A percentile compares a stretch with the other conserved stretches of the same genome.
These are phyloP conservation scores for Rhizomucor pusillus DNA, from an alignment of 371 early-diverging fungal species.

Conservation along the genomic window DNA sequence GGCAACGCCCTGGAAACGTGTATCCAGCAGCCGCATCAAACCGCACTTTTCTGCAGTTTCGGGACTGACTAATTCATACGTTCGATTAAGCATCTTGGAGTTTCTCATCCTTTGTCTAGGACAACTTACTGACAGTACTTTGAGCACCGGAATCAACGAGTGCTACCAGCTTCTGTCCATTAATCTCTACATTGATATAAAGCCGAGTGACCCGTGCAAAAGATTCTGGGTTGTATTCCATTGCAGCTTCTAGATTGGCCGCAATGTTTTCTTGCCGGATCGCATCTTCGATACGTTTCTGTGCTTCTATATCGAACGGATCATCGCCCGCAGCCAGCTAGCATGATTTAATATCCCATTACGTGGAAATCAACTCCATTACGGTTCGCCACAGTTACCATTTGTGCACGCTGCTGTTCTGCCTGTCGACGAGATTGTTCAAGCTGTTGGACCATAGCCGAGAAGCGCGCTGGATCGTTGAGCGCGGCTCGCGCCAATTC, in stretches of 20 bases:
- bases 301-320: conserved; percentile 90
- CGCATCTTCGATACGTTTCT: conserved; percentile 86
- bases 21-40: conserved; percentile 88
- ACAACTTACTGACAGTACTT: conserved; percentile 85
- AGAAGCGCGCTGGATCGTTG: conserved; percentile 65
- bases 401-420: conserved; percentile 53
- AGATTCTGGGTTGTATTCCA: conserved; percentile 95
- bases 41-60: conserved; percentile 85
- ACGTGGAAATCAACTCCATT: too few relatives aligned
- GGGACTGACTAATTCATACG: conserved; percentile 59
- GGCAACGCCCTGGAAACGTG: conserved; percentile 88
- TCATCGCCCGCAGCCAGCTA: conserved; percentile 63
- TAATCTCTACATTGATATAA: conserved; percentile 88
- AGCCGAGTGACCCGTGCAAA: conserved; percentile 90
- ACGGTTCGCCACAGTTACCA: conserved; percentile 27
- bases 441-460: conserved; percentile 63
- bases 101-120: too few relatives aligned
- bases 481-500: conserved; percentile 68
- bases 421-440: conserved; percentile 58
- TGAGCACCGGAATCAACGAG: conserved; percentile 98
- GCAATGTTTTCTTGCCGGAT: conserved; percentile 86
- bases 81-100: too few relatives aligned
- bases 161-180: conserved; percentile 85
- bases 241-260: conserved; percentile 84
- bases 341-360: neutral